phyloP scores from a whole-genome alignment of 805 yeast genomes.

The Suhomyces kilbournensis region DNA sequence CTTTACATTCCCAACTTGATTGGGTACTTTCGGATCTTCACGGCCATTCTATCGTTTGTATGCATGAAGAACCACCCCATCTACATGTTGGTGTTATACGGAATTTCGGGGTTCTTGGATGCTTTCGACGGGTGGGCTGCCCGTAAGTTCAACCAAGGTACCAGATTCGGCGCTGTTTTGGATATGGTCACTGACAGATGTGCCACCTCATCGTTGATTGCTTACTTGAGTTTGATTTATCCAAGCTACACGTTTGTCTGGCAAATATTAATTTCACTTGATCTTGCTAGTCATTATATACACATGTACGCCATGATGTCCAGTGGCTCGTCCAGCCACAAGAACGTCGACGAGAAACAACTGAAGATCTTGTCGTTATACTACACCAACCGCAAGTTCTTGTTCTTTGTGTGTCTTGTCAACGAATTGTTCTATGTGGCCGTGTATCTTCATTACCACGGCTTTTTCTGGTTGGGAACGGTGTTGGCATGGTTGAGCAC shows the following conservation, averaged over 20 bases:
- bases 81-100: conserved; percentile 71
- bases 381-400: conserved; percentile 79
- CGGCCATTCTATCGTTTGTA: conserved; percentile 75
- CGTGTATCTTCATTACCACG: conserved; percentile 71
- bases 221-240: conserved; percentile 76
- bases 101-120: conserved; percentile 86
- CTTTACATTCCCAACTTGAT: conserved; percentile 86
- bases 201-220: conserved; percentile 90
- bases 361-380: conserved; percentile 76
- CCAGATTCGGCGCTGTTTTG: conserved; percentile 91
- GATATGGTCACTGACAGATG: conserved; percentile 99
- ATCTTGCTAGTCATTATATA: conserved; percentile 92
- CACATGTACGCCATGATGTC: conserved; percentile 95
- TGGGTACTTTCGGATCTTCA: conserved; percentile 80
- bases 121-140: conserved; percentile 98
- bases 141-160: conserved; percentile 80
- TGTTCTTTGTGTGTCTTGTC: conserved; percentile 86
- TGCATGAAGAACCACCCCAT: conserved; percentile 84
- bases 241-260: conserved; percentile 68
- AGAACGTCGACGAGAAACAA: conserved; percentile 68
- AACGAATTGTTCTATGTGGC: conserved; percentile 94
- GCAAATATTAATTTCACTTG: conserved; percentile 82
- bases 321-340: conserved; percentile 79
- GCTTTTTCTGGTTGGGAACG: conserved; percentile 59
- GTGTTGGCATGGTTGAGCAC: conserved; percentile 55